Conservation (phyloP, 2,329 filamentous ascomycete genomes). For the Dothideomycetes sp. region DNA sequence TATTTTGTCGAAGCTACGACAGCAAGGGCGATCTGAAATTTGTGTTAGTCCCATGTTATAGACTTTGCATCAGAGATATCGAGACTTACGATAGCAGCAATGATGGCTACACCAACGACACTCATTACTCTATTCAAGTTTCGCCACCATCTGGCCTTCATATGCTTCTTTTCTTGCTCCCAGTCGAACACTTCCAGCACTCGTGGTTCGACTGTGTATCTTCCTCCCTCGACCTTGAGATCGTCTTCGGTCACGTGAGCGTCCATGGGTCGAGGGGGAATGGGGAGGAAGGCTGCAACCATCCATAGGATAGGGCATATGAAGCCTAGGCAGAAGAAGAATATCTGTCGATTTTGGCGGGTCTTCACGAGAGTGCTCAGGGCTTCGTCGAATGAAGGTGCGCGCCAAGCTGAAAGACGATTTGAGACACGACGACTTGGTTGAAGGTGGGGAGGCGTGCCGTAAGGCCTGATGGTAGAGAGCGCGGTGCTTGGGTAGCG, state of each 20-base stretch:
- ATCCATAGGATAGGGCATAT: conserved; percentile 24
- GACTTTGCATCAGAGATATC: neutral
- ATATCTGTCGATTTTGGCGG: conserved; percentile 23
- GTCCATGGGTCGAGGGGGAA: conserved; percentile 17
- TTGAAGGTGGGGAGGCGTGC: conserved; percentile 16
- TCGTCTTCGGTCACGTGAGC: conserved; percentile 11
- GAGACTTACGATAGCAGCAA: conserved; percentile 23
- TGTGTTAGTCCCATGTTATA: neutral
- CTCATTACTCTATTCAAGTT: conserved; percentile 26
- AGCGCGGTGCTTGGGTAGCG: conserved; percentile 1
- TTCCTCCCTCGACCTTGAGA: conserved; percentile 3
- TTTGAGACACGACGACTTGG: conserved; percentile 15
- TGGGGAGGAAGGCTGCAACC: conserved; percentile 21
- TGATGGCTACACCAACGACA: conserved; percentile 22
- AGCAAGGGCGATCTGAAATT: conserved; percentile 21
- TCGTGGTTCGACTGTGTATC: conserved; percentile 1
- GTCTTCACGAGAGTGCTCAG: conserved; percentile 20
- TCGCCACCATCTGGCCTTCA: conserved; percentile 26
- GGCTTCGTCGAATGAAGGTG: conserved; percentile 23
- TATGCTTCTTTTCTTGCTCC: conserved; percentile 20
- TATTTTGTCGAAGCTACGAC: conserved; percentile 20
- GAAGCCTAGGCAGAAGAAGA: conserved; percentile 25
- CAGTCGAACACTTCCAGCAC: conserved; percentile 11
- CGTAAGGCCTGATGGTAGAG: conserved; percentile 10
- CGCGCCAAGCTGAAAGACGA: conserved; percentile 19